phyloP scores from a whole-genome alignment of 495 filamentous ascomycete species.

The Sporormia fimetaria region DNA sequence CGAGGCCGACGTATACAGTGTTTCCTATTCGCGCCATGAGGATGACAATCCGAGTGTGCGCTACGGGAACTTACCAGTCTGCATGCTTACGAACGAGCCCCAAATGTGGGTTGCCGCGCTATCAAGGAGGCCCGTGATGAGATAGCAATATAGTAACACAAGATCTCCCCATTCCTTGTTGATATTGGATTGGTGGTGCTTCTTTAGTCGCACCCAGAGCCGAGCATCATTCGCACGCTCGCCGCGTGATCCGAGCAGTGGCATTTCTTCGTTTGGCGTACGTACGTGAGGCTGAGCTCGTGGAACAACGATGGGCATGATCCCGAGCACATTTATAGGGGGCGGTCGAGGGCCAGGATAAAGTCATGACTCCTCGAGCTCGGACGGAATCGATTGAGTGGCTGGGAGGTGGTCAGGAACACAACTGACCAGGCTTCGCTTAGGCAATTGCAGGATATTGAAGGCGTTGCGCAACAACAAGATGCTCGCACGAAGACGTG shows the following conservation, averaged over 20 bases:
- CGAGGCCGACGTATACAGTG: constrained; percentile 63
- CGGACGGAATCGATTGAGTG: no score
- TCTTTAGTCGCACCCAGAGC: constrained; percentile 6
- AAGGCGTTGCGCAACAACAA: no score
- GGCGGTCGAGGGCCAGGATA: not conserved
- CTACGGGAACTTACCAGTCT: constrained; percentile 43
- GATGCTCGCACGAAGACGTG: no score
- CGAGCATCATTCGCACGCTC: constrained; percentile 5
- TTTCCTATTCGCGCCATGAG: constrained; percentile 36
- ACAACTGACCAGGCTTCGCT: no score
- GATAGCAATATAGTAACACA: constrained; percentile 53
- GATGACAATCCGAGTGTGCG: not conserved
- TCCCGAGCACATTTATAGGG: constrained; percentile 1
- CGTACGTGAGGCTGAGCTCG: no score
- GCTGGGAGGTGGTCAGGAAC: no score
- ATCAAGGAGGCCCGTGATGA: constrained; percentile 64
- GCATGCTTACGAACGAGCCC: constrained; percentile 71
- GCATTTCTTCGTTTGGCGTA: constrained; percentile 12
- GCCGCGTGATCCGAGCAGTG: constrained; percentile 17
- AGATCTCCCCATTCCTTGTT: constrained; percentile 45
- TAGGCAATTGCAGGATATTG: no score
- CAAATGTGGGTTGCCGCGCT: constrained; percentile 60
- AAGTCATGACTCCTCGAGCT: no score
- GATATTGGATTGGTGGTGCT: constrained; percentile 41
- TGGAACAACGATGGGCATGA: not conserved